Base-by-base conservation (phyloP, 257 asterid species). In the Haberlea rhodopensis region DNA sequence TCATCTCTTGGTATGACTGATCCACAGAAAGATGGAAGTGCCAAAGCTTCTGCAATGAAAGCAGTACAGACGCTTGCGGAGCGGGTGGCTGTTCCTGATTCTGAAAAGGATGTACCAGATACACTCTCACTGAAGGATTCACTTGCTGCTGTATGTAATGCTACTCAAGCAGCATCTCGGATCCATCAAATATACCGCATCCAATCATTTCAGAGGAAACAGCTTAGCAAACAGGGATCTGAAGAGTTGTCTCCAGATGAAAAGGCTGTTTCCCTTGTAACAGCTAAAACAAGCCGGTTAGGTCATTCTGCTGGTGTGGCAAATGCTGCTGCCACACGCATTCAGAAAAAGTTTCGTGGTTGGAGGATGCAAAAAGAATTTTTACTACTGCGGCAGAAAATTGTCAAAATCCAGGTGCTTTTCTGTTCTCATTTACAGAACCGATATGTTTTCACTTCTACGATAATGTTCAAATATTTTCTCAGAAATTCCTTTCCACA, bases 281-380 rank as follows among this genome's bases (percentile, higher is more conserved):
- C 85, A 70, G 76, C 80, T 68, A 87, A 67, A 77, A 59, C 81
- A 53, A 76, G 86, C 63, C 84, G 95, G 85, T 60, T 75, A 28
- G 81, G 90, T 66, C 79, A 69, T 61, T 53, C 79, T 66, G 82
- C 80, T 58, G 76, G 87, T 53, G 70, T 43, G 80, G 83, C 76
- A 70, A 85, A 82, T 75, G 77, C 88, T 71, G 98, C 98, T 70
- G 98, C 98, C 45, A 21, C 71, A 62, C 83, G 74, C 49, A 91
- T 91, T 73, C 98, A 91, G 89, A 91, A 91, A 70, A 91, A 86
- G 76, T 91, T 73, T 62, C 98, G 98, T 65, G 96, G 98, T 60
- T 91, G 95, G 95, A 87, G 78, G 80, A 89, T 80, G 82, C 80
- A 96, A 22, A 85, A 79, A 73, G 96, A 89, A 53, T 91, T 80